Conservation (phyloP, 2,329 filamentous ascomycete species). For the Botrytis byssoidea region DNA sequence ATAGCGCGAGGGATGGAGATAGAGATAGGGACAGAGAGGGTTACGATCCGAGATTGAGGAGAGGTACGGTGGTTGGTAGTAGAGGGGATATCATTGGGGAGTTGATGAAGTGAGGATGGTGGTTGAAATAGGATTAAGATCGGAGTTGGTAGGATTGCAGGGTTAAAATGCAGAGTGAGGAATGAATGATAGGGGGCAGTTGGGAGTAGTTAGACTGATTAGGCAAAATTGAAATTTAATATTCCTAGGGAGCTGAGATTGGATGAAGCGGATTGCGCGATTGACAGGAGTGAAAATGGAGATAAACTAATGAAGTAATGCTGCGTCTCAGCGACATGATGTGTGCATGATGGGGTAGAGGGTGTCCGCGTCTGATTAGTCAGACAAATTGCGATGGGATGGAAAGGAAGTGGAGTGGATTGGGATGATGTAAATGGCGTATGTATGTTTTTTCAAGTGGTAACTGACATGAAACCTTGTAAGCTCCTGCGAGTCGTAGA, state of each 20-base stretch:
- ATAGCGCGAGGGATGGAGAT: neutral
- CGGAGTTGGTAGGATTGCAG: neutral
- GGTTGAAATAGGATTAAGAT: neutral
- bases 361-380: neutral
- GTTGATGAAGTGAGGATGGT: neutral
- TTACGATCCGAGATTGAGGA: conserved; percentile 15
- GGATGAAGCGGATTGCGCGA: neutral
- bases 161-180: neutral
- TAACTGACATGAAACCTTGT: neutral
- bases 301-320: neutral
- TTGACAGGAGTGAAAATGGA: neutral
- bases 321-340: neutral
- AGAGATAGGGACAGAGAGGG: conserved; percentile 4
- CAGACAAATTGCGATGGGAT: neutral
- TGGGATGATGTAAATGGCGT: neutral
- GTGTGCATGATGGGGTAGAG: neutral
- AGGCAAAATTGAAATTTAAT: neutral
- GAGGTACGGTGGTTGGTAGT: conserved; percentile 4
- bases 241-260: neutral
- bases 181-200: too few relatives aligned
- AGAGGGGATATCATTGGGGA: neutral
- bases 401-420: neutral
- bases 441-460: neutral
- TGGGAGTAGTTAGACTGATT: neutral
- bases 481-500: neutral